Base-by-base conservation (phyloP, 768 basidiomycete species). In the Polyporus arcularius region DNA sequence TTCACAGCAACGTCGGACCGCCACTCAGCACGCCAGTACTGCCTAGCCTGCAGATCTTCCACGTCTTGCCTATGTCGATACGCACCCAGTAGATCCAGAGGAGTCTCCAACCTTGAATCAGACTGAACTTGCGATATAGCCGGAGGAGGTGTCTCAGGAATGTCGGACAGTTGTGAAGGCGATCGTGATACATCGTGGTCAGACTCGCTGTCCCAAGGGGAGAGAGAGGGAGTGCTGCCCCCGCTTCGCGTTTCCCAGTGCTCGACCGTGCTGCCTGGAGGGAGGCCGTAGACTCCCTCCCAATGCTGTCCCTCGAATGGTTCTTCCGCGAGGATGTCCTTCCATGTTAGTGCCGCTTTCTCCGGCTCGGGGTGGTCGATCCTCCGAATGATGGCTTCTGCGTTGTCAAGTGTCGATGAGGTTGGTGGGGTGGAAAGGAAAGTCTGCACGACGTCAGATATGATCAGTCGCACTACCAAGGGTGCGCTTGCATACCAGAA, bases 271-370 rank as follows among this genome's bases (percentile, higher is more conserved):
- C 74, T 76, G 31, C 85, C 82, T n/a, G 78, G 71, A 30, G 82
- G 81, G 28, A 77, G 69, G 79, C 70, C 86, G 62, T 83, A 84
- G n/a, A 83, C 82, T 1, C 89, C 89, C 68, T 90, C 83, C 91
- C 91, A 93, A 67, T 93, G 92, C 62, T 93, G 85, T 15, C 89
- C 92, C 72, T 93, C 89, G 62, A 91, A 89, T 4, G 91, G 90
- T 58, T 93, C 92, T 67, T 92, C 91, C 1, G 82, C 82, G 15
- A 94, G 79, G 53, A 94, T 93, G n/a, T 85, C 80, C 60, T 80
- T 78, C 92, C 92, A 94, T 3, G 88, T 90, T 7, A 92, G 72
- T 1, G 77, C 66, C 3, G 76, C 71, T 7, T 69, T 77, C 7
- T 64, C 58, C 47, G 67, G 51, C 28, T 67, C 75, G 26, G 84